These are phyloP conservation scores for Gracilaria domingensis DNA, from an alignment of 23 red algal species.

Conservation along the genomic window DNA sequence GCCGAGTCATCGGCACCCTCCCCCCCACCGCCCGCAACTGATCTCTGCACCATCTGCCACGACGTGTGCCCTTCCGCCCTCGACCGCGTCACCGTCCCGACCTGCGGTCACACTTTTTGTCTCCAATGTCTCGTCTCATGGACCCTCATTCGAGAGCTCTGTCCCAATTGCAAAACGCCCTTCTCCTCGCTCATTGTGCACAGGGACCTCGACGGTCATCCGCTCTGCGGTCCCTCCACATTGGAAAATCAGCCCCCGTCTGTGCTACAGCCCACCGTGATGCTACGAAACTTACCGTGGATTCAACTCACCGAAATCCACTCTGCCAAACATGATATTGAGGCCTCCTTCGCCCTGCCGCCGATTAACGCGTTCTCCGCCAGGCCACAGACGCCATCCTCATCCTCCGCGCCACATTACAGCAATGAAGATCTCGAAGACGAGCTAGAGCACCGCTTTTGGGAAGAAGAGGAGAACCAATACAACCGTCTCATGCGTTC, in stretches of 20 bases:
- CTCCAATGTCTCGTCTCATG: slow-evolving; percentile 56
- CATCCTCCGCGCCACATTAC: slow-evolving; percentile 40
- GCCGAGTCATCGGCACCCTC: slow-evolving; percentile 6
- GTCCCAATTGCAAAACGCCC: slow-evolving; percentile 65
- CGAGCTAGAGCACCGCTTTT: slow-evolving; percentile 64
- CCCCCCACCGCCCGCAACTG: neutral
- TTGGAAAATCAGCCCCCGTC: slow-evolving; percentile 14
- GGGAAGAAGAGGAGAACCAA: slow-evolving; percentile 62
- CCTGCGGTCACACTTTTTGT: slow-evolving; percentile 58
- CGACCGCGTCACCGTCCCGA: slow-evolving; percentile 31
- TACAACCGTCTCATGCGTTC: slow-evolving; percentile 65
- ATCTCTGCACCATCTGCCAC: slow-evolving; percentile 64
- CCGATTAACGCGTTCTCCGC: slow-evolving; percentile 3
- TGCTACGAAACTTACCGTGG: slow-evolving; percentile 56
- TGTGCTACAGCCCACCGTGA: slow-evolving; percentile 25
- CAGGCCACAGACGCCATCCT: neutral
- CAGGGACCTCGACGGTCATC: slow-evolving; percentile 17
- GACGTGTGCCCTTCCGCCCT: slow-evolving; percentile 26
- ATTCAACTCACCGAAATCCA: slow-evolving; percentile 31
- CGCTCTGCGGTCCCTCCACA: slow-evolving; percentile 21
- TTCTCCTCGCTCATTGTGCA: slow-evolving; percentile 51
- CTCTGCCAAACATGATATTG: slow-evolving; percentile 41
- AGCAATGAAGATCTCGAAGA: slow-evolving; percentile 67
- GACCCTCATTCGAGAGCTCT: slow-evolving; percentile 55
- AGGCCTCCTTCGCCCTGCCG: slow-evolving; percentile 49